Conservation (phyloP, 2,329 filamentous ascomycete species). For the Aquanectria penicillioides region DNA sequence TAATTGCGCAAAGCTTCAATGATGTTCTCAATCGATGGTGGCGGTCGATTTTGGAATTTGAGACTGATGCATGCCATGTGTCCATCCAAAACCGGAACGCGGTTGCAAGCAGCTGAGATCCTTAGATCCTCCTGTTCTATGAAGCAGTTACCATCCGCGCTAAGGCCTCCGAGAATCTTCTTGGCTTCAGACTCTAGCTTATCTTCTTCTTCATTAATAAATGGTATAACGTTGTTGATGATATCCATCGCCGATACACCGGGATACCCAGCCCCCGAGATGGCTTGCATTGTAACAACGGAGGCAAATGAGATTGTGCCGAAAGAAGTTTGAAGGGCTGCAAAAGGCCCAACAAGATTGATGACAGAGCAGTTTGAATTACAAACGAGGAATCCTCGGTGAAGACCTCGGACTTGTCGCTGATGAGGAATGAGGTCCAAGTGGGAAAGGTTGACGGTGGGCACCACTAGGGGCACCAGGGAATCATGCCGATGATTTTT, state of each 20-base stretch:
- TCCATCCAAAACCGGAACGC: slow-evolving; percentile 93
- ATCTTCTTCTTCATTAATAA: slow-evolving; percentile 92
- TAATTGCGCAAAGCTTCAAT: slow-evolving; percentile 83
- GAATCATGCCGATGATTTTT: slow-evolving; percentile 96
- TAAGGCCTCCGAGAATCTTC: slow-evolving; percentile 88
- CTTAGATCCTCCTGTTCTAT: slow-evolving; percentile 77
- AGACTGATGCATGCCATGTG: slow-evolving; percentile 93
- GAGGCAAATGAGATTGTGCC: slow-evolving; percentile 79
- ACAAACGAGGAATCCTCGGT: slow-evolving; percentile 93
- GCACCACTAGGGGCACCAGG: slow-evolving; percentile 90
- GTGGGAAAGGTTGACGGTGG: slow-evolving; percentile 93
- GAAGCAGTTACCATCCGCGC: slow-evolving; percentile 76
- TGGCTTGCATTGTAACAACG: slow-evolving; percentile 93
- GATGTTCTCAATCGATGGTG: slow-evolving; percentile 79
- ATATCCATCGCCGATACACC: slow-evolving; percentile 95
- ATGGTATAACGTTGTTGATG: slow-evolving; percentile 94
- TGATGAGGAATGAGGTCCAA: slow-evolving; percentile 89
- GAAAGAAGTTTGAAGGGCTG: slow-evolving; percentile 86
- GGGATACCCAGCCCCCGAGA: slow-evolving; percentile 91
- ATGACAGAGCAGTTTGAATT: slow-evolving; percentile 99
- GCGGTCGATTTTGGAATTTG: slow-evolving; percentile 78
- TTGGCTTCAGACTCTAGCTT: slow-evolving; percentile 94
- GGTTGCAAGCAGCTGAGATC: slow-evolving; percentile 89
- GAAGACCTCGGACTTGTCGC: slow-evolving; percentile 74
- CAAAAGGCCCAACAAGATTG: slow-evolving; percentile 93